Percentiles rank a stretch among this genome's conserved stretches.
phyloP scores from a whole-genome alignment of 148 eudicot species.

The Hydrangea macrophylla region DNA sequence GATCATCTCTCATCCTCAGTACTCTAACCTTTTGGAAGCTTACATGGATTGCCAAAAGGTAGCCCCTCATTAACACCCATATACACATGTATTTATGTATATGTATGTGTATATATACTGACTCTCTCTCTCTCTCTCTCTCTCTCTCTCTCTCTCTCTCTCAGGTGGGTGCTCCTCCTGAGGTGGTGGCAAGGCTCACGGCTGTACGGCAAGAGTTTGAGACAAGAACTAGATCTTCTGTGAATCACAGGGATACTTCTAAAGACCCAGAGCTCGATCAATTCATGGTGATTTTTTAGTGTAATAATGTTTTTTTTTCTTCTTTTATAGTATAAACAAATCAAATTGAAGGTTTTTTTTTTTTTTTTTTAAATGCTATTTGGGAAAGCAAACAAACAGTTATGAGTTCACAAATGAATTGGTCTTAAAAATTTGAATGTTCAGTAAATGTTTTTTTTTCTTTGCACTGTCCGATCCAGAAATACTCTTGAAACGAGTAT shows the following conservation, averaged over 20 bases:
- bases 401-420: too few species aligned
- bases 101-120: too few species aligned
- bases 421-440: neutral
- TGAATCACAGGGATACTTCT: conserved; percentile 35
- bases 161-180: conserved; percentile 97
- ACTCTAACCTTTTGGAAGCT: conserved; percentile 83
- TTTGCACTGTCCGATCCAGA: too few species aligned
- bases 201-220: conserved; percentile 74
- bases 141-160: neutral
- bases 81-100: neutral
- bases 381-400: too few species aligned
- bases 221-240: conserved; percentile 57
- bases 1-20: conserved; percentile 90
- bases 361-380: too few species aligned
- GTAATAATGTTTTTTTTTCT: too few species aligned
- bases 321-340: neutral
- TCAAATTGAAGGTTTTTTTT: conserved; percentile 3
- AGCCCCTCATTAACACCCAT: too few species aligned
- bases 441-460: neutral
- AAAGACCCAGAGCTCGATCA: conserved; percentile 97
- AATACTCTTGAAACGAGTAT: too few species aligned
- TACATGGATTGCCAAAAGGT: conserved; percentile 96
- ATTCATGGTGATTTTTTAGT: conserved; percentile 57
- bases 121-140: neutral
- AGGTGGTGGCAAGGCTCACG: conserved; percentile 63